Evolutionary conservation across 371 early-diverging fungal genomes (phyloP), one percentile per base, ranked within the genome.

Genomic region (Mucor sp.): DNA sequence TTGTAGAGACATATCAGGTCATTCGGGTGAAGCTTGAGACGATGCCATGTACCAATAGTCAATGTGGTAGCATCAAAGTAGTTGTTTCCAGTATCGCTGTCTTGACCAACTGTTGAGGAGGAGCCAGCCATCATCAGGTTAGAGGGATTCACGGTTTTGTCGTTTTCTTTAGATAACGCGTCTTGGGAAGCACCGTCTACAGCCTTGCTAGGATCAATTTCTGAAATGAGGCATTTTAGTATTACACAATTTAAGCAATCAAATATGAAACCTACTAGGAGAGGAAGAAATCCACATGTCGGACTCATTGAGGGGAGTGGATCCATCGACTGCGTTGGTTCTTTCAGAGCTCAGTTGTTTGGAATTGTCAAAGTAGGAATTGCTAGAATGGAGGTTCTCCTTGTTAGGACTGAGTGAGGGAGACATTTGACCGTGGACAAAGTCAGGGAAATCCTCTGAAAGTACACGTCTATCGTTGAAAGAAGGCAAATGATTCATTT

Each of bases 1-100:
- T 81, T 70, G 71, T 87, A 89, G 43, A 83, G 84, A 72, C 90
- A 90, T 9, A 88, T 73, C 19, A 93, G 76, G 58, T 91, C 90
- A 0, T 85, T 83, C 55, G 72, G 66, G 9, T 72, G 74, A 41
- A 87, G 79, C 57, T 82, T 80, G 64, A 91, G 79, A 21, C 94
- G 85, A 53, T 92, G 90, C 94, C 94, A 94, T 9, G 89, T 87
- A 32, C 94, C 94, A 60, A 94, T 87, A 8, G 85, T 77, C 6
- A 94, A 69, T 5, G 91, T 89, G 23, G 90, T 88, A 8, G 82
- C 87, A 75, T 75, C 82, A 58, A 86, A 74, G 71, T 76, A 37
- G 58, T 53, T 25, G 25, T 14, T 48, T n/a, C 11, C 48, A 48
- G 21, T 7, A 23, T 23, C 25, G 12, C 17, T 41, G 41, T 41